Evolutionary conservation across 345 rosid species (phyloP).

Genomic region (Anastatica hierochuntica): DNA sequence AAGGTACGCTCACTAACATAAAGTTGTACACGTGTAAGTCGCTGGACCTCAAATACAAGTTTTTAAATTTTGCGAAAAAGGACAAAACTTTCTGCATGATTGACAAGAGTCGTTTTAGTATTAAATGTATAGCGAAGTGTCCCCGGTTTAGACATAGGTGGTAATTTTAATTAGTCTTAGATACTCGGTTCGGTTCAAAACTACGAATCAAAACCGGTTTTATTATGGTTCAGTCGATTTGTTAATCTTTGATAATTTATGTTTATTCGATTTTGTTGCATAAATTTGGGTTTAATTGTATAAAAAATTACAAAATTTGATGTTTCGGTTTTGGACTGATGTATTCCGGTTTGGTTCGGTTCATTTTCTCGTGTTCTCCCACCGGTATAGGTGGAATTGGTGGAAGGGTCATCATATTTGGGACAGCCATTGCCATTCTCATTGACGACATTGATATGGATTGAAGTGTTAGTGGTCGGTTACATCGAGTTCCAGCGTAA

Average conservation of each 20-base stretch:
- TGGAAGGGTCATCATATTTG: slow-evolving; percentile 86
- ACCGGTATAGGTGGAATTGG: slow-evolving; percentile 91
- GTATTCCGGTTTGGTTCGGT: background rate
- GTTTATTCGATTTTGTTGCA: too few species aligned
- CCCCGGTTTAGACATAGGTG: background rate
- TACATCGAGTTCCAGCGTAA: slow-evolving; percentile 59
- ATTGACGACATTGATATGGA: slow-evolving; percentile 74
- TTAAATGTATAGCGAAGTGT: background rate
- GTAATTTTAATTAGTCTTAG: background rate
- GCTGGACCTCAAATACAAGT: background rate
- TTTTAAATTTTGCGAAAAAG: too few species aligned
- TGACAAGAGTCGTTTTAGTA: background rate
- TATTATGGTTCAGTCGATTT: too few species aligned
- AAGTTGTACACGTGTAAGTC: slow-evolving; percentile 10
- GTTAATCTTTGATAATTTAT: too few species aligned
- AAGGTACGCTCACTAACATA: slow-evolving; percentile 30
- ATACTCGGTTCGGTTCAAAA: too few species aligned
- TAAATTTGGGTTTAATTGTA: too few species aligned
- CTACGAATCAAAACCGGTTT: too few species aligned
- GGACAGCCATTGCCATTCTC: slow-evolving; percentile 94
- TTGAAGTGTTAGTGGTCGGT: slow-evolving; percentile 60
- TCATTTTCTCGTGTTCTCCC: background rate
- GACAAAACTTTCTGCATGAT: background rate
- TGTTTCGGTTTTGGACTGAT: background rate
- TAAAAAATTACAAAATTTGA: too few species aligned